Base-by-base conservation (phyloP, 108 stramenopile genomes). In the Fistulifera pelliculosa region DNA sequence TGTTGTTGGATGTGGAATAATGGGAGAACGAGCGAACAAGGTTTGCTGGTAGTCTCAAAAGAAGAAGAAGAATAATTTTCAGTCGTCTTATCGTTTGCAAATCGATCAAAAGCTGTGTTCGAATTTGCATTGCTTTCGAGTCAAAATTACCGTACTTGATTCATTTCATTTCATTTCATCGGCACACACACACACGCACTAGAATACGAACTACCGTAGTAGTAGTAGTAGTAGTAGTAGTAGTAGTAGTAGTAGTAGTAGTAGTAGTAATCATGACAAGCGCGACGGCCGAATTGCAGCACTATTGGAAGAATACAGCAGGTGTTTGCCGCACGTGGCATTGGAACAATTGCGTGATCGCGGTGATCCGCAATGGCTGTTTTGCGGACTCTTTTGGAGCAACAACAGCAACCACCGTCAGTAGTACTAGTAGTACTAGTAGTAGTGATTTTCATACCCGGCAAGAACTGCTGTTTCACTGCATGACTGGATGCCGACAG, bases 381-480 rank as follows among this genome's bases (percentile, higher is more conserved):
- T 91, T 54, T 81, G 4, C 73, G 85, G 11, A 62, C 69, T 0
- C 55, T 82, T 22, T 42, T 91, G 21, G 90, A 91, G n/a, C n/a
- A n/a, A n/a, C n/a, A n/a, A n/a, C n/a, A n/a, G n/a, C n/a, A n/a
- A n/a, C n/a, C n/a, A 48, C 47, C 50, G 27, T 21, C 50, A 52
- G 4, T 15, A 24, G 15, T 15, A 52, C 8, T 7, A 8, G 22
- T 21, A 27, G 25, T 41, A 41, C 40, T 13, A 13, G 12, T 14
- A 11, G 11, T 31, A 43, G 40, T 31, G 62, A 53, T 27, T 41
- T 21, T 26, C 60, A 44, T 50, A 60, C 73, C 25, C 62, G 80
- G 41, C 83, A 83, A 57, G 76, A 85, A 51, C 61, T 91, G 7
- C 41, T 87, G 11, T 91, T 87, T 56, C 90, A 91, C 53, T 91